Evolutionary conservation across 2,329 filamentous ascomycete genomes (phyloP).

Genomic region (Phaeosphaeria sp.): DNA sequence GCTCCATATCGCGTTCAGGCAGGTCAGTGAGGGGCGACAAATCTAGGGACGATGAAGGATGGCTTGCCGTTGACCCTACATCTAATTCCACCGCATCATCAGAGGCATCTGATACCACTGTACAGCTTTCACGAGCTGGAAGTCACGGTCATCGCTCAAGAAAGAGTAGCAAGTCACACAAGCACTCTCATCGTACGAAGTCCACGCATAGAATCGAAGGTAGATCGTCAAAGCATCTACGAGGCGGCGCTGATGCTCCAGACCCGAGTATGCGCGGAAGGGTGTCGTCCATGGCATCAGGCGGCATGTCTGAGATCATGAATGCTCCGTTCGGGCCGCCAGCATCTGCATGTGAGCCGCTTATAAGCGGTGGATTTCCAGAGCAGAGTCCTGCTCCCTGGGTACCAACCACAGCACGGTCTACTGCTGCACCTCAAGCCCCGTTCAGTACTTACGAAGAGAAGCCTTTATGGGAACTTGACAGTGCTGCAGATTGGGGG

Average conservation of each 20-base stretch:
- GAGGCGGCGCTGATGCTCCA: background rate
- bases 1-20: slow-evolving; percentile 7
- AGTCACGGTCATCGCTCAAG: slow-evolving; percentile 3
- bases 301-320: slow-evolving; percentile 4
- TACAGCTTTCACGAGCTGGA: slow-evolving; percentile 15
- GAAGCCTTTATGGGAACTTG: background rate
- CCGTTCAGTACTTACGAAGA: slow-evolving; percentile 6
- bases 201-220: slow-evolving; percentile 1
- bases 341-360: background rate
- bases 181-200: slow-evolving; percentile 1
- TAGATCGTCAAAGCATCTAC: background rate
- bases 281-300: slow-evolving; percentile 4
- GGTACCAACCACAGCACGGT: background rate
- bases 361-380: background rate
- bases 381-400: background rate
- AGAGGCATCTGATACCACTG: slow-evolving; percentile 17
- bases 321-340: slow-evolving; percentile 9
- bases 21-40: background rate
- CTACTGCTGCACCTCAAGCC: slow-evolving; percentile 2
- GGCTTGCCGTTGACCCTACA: slow-evolving; percentile 6
- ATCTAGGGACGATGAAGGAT: slow-evolving; percentile 12
- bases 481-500: background rate
- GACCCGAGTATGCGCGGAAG: background rate
- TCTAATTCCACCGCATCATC: slow-evolving; percentile 12
- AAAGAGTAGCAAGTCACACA: slow-evolving; percentile 3